Evolutionary conservation across 495 filamentous ascomycete genomes (phyloP).

Genomic region (Penicillium alfredii): DNA sequence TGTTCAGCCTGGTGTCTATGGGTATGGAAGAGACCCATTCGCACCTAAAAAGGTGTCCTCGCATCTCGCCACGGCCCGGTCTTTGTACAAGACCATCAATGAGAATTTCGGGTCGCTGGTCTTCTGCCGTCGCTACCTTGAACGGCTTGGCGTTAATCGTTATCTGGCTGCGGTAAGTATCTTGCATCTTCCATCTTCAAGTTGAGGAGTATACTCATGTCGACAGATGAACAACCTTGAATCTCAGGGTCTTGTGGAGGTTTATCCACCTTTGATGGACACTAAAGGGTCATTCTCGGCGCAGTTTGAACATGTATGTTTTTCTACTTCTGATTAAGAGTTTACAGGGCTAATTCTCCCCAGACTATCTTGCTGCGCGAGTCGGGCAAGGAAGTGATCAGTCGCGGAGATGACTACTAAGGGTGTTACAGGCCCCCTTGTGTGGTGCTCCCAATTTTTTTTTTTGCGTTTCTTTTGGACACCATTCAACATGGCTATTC

Average conservation of each 20-base stretch:
- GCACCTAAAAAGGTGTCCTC: slow-evolving; percentile 45
- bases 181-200: background rate
- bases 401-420: slow-evolving; percentile 47
- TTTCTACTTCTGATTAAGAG: background rate
- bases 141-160: slow-evolving; percentile 54
- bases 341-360: background rate
- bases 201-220: slow-evolving; percentile 2
- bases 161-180: slow-evolving; percentile 52
- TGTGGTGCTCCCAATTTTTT: too few species aligned
- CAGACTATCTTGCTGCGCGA: slow-evolving; percentile 43
- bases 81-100: slow-evolving; percentile 53
- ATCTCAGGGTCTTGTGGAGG: slow-evolving; percentile 48
- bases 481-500: too few species aligned
- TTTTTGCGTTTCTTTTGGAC: too few species aligned
- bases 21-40: slow-evolving; percentile 48
- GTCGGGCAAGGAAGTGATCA: slow-evolving; percentile 45
- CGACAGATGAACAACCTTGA: slow-evolving; percentile 47
- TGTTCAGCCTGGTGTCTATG: slow-evolving; percentile 30
- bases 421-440: too few species aligned
- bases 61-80: slow-evolving; percentile 51
- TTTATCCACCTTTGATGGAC: slow-evolving; percentile 49
- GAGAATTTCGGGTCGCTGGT: slow-evolving; percentile 60
- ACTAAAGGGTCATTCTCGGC: slow-evolving; percentile 52
- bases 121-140: slow-evolving; percentile 58
- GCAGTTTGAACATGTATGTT: slow-evolving; percentile 56